Percentiles rank a stretch among this genome's conserved stretches.
These are phyloP conservation scores for Aspergillus jensenii DNA, from an alignment of 2,329 filamentous ascomycete genomes.

Conservation along the genomic window DNA sequence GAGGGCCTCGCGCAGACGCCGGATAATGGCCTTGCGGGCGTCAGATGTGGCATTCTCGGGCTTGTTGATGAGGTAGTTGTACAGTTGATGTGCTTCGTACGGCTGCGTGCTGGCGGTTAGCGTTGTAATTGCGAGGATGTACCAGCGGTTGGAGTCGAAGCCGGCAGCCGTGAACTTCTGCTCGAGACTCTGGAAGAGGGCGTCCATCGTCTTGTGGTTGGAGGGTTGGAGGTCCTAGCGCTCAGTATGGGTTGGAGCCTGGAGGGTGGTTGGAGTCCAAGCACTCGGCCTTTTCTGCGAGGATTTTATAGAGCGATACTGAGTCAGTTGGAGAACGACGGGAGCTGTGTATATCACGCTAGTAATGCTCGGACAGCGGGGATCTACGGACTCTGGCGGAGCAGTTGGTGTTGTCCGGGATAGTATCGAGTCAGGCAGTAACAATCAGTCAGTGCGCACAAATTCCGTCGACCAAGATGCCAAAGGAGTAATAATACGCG, in stretches of 20 bases:
- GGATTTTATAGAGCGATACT: not conserved
- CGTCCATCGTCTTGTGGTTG: not conserved
- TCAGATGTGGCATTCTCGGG: not conserved
- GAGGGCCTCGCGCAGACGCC: not conserved
- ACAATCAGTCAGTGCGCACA: no score
- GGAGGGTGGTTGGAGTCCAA: no score
- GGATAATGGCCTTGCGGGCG: not conserved
- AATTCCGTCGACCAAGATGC: no score
- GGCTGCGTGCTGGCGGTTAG: not conserved
- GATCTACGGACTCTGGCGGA: not conserved
- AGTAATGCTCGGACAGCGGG: not conserved
- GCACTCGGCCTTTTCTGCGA: not conserved
- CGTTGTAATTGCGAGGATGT: not conserved
- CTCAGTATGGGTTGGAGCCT: no score
- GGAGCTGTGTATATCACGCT: not conserved
- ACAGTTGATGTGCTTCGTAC: not conserved
- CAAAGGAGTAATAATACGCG: no score
- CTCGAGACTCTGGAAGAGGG: not conserved
- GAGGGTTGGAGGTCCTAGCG: no score
- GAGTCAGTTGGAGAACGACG: not conserved
- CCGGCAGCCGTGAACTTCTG: not conserved
- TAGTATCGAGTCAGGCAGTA: not conserved
- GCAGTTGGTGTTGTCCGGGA: not conserved
- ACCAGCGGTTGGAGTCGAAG: not conserved
- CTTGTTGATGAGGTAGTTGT: not conserved